Evolutionary conservation across 768 basidiomycete species (phyloP), one percentile per base, ranked within the genome.

Genomic region (Lactarius hatsudake): DNA sequence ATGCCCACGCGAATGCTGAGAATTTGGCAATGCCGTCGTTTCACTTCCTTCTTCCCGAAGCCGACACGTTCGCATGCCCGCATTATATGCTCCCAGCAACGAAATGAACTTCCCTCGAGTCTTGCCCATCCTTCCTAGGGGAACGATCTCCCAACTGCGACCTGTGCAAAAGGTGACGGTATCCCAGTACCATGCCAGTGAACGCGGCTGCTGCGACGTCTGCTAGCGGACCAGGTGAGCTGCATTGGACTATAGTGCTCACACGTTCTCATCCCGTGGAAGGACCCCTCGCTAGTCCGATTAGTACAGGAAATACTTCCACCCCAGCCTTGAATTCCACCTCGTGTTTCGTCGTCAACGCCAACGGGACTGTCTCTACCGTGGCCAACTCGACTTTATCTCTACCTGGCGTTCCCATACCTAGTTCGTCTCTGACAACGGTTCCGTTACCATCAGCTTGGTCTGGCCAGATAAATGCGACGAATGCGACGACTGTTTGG

Each of bases 41-140:
- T 57, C 32, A 18, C 20, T 40, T 23, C n/a, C 30, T 15, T 43
- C 20, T 36, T 55, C 34, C 43, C 60, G 59, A 61, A 43, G 53
- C 55, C 55, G 61, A 23, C 26, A 32, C 67, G 18, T 43, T 48
- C 66, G 40, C 63, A 54, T 57, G 48, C 30, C 43, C 67, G 55
- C 65, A 55, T 59, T 64, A 71, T 69, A 66, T 66, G 62, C 45
- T 20, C 28, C 51, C 59, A 62, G 59, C 30, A 28, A 8, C 23
- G 30, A 68, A 48, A 28, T 60, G 67, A 48, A 28, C 26, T 61
- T 65, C 48, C 56, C 62, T 32, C 32, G 34, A 20, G 60, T 42
- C 62, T 64, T 65, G 58, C 54, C 36, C 58, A 59, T 43, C 55
- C 36, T 61, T 59, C 56, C 61, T 65, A 32, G 61, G 51, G 32